Evolutionary conservation across 2,329 filamentous ascomycete genomes (phyloP).

Genomic region (Diaporthe destruens): DNA sequence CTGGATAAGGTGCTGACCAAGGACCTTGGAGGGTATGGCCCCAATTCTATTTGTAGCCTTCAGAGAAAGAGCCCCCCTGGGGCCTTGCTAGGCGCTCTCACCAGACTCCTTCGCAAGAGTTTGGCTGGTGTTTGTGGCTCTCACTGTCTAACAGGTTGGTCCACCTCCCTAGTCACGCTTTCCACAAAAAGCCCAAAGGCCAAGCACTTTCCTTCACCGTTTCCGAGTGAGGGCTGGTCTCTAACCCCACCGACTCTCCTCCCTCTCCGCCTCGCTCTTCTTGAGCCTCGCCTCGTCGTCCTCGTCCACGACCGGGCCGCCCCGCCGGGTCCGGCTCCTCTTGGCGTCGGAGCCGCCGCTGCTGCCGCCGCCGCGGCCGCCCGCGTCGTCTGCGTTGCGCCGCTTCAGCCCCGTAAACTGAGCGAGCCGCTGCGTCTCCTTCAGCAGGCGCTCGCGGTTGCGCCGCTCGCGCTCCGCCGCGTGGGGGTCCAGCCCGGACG

Average conservation of each 20-base stretch:
- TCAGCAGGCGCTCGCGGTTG: constrained; percentile 74
- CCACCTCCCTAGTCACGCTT: neutral
- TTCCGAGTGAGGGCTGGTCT: too few relatives aligned
- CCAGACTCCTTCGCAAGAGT: neutral
- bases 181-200: neutral
- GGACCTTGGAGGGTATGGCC: neutral
- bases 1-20: neutral
- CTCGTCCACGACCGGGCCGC: constrained; percentile 61
- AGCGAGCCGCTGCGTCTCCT: constrained; percentile 76
- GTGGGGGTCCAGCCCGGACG: constrained; percentile 65
- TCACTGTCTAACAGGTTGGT: neutral
- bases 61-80: neutral
- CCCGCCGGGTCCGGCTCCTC: constrained; percentile 61
- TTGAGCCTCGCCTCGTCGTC: constrained; percentile 67
- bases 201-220: neutral
- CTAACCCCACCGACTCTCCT: constrained; percentile 64
- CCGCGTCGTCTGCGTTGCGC: constrained; percentile 59
- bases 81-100: neutral
- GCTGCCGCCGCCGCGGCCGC: constrained; percentile 49
- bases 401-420: constrained; percentile 62
- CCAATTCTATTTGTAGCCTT: neutral
- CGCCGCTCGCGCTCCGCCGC: constrained; percentile 77
- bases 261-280: constrained; percentile 70
- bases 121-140: neutral
- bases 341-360: constrained; percentile 52